These are phyloP conservation scores for Rhodotorula graminis DNA, from an alignment of 768 basidiomycete genomes.

Conservation along the genomic window DNA sequence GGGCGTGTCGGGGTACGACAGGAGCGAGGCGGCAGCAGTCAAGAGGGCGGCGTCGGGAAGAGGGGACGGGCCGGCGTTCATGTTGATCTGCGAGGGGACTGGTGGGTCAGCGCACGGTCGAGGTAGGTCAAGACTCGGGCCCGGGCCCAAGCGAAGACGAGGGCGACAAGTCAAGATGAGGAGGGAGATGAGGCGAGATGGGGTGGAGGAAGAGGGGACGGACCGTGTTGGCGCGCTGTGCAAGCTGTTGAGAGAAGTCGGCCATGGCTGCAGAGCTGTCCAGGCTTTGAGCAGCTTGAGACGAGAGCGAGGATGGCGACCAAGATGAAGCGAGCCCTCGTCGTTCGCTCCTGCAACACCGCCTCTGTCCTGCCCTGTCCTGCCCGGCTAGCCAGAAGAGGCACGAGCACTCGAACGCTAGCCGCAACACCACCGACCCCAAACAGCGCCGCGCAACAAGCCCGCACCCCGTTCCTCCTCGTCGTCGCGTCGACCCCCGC, in stretches of 20 bases:
- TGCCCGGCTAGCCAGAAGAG: no score
- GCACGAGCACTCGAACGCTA: no score
- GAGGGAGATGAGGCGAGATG: not conserved
- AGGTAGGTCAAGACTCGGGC: not conserved
- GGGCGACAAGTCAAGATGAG: no score
- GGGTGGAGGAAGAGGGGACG: not conserved
- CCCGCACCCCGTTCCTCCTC: not conserved
- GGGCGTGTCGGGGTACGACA: slow-evolving; percentile 74
- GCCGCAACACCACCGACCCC: no score
- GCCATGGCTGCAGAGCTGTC: not conserved
- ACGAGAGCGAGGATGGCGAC: not conserved
- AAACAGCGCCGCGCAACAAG: not conserved
- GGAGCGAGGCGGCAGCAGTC: slow-evolving; percentile 74
- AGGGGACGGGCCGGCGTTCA: slow-evolving; percentile 90
- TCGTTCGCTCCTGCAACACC: no score
- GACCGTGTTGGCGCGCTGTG: slow-evolving; percentile 12
- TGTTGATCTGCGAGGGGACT: slow-evolving; percentile 57
- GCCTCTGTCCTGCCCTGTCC: no score
- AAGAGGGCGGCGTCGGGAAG: slow-evolving; percentile 79
- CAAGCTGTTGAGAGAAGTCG: slow-evolving; percentile 13
- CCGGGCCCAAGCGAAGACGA: no score
- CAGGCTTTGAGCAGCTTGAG: no score
- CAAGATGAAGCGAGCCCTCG: not conserved
- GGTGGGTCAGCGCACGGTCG: not conserved
- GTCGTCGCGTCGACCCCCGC: not conserved